Evolutionary conservation across 2,329 filamentous ascomycete species (phyloP).

Genomic region (Penicillium sp.): DNA sequence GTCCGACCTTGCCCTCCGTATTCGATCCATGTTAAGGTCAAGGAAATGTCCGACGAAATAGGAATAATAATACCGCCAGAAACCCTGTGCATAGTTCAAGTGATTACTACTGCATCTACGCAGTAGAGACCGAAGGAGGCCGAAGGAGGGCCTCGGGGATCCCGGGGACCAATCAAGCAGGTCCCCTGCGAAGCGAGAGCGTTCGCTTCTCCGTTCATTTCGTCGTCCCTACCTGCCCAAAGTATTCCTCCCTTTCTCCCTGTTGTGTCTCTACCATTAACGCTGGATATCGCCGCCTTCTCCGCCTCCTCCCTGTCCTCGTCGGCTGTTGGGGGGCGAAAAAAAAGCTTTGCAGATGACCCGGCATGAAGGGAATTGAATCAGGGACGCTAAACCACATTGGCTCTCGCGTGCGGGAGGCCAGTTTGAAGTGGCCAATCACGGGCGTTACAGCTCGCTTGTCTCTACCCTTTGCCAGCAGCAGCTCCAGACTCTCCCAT

Average conservation of each 20-base stretch:
- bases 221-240: not conserved
- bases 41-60: not conserved
- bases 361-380: slow-evolving; percentile 5
- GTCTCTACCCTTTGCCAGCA: slow-evolving; percentile 19
- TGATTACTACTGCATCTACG: not conserved
- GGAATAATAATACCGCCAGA: too few relatives aligned
- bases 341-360: slow-evolving; percentile 14
- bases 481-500: slow-evolving; percentile 12
- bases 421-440: slow-evolving; percentile 17
- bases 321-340: slow-evolving; percentile 3
- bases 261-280: not conserved
- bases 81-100: not conserved
- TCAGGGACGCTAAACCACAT: not conserved
- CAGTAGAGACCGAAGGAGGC: not conserved
- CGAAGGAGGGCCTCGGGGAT: not conserved
- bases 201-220: not conserved
- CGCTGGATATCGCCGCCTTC: not conserved
- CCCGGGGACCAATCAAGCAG: slow-evolving; percentile 2
- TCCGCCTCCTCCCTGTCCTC: not conserved
- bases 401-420: slow-evolving; percentile 8
- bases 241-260: not conserved
- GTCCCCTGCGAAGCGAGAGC: not conserved
- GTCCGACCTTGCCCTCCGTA: not conserved
- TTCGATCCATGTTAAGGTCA: not conserved
- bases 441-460: slow-evolving; percentile 22